Conservation (phyloP, 495 filamentous ascomycete species). For the Lepidopterella palustris region DNA sequence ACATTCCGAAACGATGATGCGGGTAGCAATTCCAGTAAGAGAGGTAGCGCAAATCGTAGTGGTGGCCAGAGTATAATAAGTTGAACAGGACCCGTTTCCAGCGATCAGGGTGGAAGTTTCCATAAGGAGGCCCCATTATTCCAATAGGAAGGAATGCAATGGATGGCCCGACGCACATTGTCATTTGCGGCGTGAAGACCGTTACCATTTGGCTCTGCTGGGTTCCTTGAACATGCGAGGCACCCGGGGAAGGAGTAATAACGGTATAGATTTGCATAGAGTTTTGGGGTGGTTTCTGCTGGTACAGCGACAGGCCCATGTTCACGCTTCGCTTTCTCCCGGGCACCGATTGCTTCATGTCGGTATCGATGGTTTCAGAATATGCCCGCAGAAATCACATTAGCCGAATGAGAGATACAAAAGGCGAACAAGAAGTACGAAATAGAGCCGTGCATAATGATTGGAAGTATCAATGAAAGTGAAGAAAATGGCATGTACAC, state of each 20-base stretch:
- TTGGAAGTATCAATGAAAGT: background rate
- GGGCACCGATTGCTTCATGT: background rate
- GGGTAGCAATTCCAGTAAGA: slow-evolving; percentile 27
- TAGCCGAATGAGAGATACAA: background rate
- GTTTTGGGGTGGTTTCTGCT: background rate
- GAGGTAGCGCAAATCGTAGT: slow-evolving; percentile 35
- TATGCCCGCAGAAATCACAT: background rate
- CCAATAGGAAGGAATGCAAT: slow-evolving; percentile 10
- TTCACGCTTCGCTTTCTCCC: background rate
- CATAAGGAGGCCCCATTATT: slow-evolving; percentile 12
- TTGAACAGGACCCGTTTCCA: slow-evolving; percentile 18
- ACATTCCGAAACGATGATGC: slow-evolving; percentile 30
- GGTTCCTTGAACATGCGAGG: slow-evolving; percentile 30
- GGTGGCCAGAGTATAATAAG: slow-evolving; percentile 23
- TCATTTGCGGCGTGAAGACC: slow-evolving; percentile 31
- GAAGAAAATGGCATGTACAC: background rate
- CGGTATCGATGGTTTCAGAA: background rate
- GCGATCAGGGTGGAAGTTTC: slow-evolving; percentile 7
- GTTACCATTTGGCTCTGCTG: slow-evolving; percentile 33
- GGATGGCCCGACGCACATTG: slow-evolving; percentile 32
- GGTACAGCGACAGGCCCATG: background rate
- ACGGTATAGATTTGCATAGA: slow-evolving; percentile 7
- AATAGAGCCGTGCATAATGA: background rate
- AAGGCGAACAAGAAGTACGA: background rate
- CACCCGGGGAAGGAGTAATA: slow-evolving; percentile 34